Evolutionary conservation across 2,329 filamentous ascomycete species (phyloP), one percentile per base, ranked within the genome.

Genomic region (Paraconiothyrium brasiliense): DNA sequence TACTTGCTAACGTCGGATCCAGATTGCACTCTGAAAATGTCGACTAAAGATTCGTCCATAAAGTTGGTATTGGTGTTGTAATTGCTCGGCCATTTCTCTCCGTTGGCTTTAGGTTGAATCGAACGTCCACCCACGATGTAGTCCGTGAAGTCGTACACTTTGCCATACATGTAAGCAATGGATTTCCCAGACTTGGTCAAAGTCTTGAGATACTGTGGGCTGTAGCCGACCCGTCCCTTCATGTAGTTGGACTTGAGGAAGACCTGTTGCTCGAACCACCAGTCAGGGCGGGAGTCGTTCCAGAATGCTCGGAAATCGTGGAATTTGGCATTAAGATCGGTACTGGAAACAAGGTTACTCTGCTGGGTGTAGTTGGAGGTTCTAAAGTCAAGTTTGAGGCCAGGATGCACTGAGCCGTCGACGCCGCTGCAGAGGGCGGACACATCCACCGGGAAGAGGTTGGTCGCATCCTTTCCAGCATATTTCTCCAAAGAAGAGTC

Each of bases 381-480:
- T 66, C 89, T 89, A 80, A 94, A 98, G 78, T 94, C 91, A 32
- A 99, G 85, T 50, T 91, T 90, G n/a, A 99, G 92, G 46, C 88
- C 85, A 3, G 86, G 86, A 72, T 92, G 85, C 51, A 91, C 78
- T 47, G 89, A 75, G 24, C 90, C 92, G 66, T 89, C 84, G 35
- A 86, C 87, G 61, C 94, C 95, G 62, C 91, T 87, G 79, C 95
- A 99, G 41, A 99, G 85, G 47, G 94, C 93, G 4, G 91, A 96
- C 16, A 99, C 94, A 77, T 99, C 95, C 0, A 99, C 85, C 0
- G 96, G 95, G 81, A 99, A 99, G 11, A 99, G 85, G 43, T 86
- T 84, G 24, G 92, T 96, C n/a, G 94, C 90, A 73, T 99, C 96
- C 47, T 88, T 81, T 57, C 95, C 95, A 51, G 91, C 94, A 70